These are phyloP conservation scores for Pulveroboletus sp. DNA, from an alignment of 768 basidiomycete species.

Conservation along the genomic window DNA sequence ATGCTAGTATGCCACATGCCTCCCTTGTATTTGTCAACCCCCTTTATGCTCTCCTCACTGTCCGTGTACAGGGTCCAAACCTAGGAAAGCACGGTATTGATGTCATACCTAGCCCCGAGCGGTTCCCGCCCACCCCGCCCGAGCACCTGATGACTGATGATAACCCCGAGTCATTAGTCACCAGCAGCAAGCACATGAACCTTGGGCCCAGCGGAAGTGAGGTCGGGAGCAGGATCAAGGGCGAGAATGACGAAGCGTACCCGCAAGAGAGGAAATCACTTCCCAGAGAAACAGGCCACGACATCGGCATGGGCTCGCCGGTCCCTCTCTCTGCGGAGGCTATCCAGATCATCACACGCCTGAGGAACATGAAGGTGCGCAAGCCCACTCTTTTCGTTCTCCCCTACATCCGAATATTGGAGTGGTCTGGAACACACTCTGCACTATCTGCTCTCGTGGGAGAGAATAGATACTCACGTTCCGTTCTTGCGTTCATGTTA, in stretches of 20 bases:
- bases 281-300: constrained; percentile 80
- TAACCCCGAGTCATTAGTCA: constrained; percentile 44
- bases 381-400: not conserved
- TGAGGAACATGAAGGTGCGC: constrained; percentile 78
- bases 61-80: constrained; percentile 50
- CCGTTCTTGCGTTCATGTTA: constrained; percentile 22
- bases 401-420: not conserved
- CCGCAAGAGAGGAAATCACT: constrained; percentile 44
- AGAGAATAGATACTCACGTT: constrained; percentile 2
- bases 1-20: not conserved
- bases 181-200: not conserved
- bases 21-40: not conserved
- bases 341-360: constrained; percentile 67
- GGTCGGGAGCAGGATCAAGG: not conserved
- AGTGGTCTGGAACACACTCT: not conserved
- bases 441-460: not conserved
- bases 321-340: constrained; percentile 74
- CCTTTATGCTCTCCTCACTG: not conserved
- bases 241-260: not conserved
- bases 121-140: constrained; percentile 55
- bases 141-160: constrained; percentile 32
- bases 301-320: constrained; percentile 85
- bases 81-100: constrained; percentile 82
- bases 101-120: constrained; percentile 59
- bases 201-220: constrained; percentile 1